Conservation (phyloP, 192 early-diverging fungal species). For the Backusella circina region DNA sequence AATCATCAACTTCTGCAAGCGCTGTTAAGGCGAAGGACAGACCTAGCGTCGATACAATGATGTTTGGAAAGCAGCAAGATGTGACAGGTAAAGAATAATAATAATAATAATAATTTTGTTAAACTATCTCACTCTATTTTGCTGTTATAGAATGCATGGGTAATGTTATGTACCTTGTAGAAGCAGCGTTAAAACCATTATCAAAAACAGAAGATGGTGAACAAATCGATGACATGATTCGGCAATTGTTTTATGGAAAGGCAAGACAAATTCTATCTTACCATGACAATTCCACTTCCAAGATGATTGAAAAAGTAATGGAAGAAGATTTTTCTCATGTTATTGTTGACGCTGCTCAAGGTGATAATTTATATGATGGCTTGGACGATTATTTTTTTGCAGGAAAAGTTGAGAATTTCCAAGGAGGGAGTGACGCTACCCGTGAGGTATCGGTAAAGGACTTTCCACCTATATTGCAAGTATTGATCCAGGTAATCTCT, state of each 20-base stretch:
- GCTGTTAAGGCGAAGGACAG: background rate
- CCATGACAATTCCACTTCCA: slow-evolving; percentile 29
- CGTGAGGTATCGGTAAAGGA: slow-evolving; percentile 45
- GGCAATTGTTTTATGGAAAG: slow-evolving; percentile 50
- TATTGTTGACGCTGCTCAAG: slow-evolving; percentile 44
- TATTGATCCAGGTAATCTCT: slow-evolving; percentile 52
- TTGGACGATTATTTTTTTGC: slow-evolving; percentile 57
- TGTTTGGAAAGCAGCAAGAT: slow-evolving; percentile 67
- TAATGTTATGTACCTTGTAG: slow-evolving; percentile 58
- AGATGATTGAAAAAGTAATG: slow-evolving; percentile 32
- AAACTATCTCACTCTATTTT: background rate
- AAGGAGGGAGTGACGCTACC: slow-evolving; percentile 27
- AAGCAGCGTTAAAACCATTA: slow-evolving; percentile 52
- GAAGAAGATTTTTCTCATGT: slow-evolving; percentile 47
- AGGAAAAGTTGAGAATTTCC: slow-evolving; percentile 29
- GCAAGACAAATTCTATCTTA: slow-evolving; percentile 40
- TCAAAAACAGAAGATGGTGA: slow-evolving; percentile 8
- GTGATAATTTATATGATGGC: slow-evolving; percentile 49
- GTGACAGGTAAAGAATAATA: slow-evolving; percentile 47
- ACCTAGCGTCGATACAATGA: slow-evolving; percentile 23
- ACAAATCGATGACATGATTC: slow-evolving; percentile 27
- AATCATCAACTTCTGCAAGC: background rate
- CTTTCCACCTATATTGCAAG: slow-evolving; percentile 67
- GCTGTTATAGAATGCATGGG: slow-evolving; percentile 62
- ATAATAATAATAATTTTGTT: no score